Base-by-base conservation (phyloP, 305 asterid species). In the Fraxinus dipetala region DNA sequence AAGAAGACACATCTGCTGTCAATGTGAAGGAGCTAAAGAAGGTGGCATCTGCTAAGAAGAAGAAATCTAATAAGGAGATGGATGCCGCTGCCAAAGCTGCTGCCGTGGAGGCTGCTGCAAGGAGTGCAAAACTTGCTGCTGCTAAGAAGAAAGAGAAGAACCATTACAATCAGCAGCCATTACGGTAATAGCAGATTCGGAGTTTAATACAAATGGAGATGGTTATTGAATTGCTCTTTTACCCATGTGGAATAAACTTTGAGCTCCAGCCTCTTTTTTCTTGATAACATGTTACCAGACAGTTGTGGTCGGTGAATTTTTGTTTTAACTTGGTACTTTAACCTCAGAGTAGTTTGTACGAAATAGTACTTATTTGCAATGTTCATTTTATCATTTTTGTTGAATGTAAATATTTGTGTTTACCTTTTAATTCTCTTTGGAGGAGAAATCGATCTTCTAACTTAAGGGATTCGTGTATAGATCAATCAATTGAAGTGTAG, bases 111-210 rank as follows among this genome's bases (percentile, higher is more conserved):
- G 96, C 93, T 81, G 96, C 93, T 63, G 94, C 96, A n/a, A 85
- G 96, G 79, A 89, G 61, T 73, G 92, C 96, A 48, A 92, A 48
- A 80, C 89, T 92, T 40, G 94, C 92, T 78, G 94, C 94, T 70
- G 91, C 94, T 51, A 92, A 90, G 90, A 92, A 89, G 86, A 92
- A 92, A 81, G 96, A 90, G 89, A 92, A 89, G 87, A 92, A 77
- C 75, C 94, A 91, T 79, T 90, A 90, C 88, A 90, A 90, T 85
- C 94, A 92, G 85, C 96, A 92, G 80, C 96, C 93, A 0, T 84
- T 51, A 32, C 84, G 93, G 87, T 90, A 82, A 87, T 79, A 20
- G 14, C 40, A 9, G n/a, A 40, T 13, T 20, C 36, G 5, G 31
- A 9, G 35, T n/a, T 24, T 5, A 20, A n/a, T 74, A 74, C 18